phyloP scores from a whole-genome alignment of 768 basidiomycete species.

The Inosperma sp. region DNA sequence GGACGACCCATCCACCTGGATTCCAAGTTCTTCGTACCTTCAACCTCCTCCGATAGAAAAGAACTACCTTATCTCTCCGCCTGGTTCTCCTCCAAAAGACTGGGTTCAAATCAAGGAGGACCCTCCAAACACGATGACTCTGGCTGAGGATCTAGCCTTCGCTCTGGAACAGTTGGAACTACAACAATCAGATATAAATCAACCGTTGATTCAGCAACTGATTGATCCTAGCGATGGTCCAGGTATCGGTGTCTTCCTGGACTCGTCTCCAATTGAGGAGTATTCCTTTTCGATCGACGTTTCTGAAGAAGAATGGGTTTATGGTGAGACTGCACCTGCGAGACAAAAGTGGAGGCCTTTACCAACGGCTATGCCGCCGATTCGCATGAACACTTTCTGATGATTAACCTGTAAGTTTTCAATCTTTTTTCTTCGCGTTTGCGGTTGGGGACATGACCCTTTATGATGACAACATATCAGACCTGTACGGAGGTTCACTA shows the following conservation, averaged over 20 bases:
- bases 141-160: conserved; percentile 82
- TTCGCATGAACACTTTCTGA: conserved; percentile 22
- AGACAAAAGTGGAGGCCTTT: conserved; percentile 46
- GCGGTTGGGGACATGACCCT: conserved; percentile 18
- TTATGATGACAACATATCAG: conserved; percentile 65
- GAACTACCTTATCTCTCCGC: conserved; percentile 97
- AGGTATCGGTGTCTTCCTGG: conserved; percentile 75
- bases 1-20: conserved; percentile 19
- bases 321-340: conserved; percentile 52
- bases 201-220: conserved; percentile 48
- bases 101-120: conserved; percentile 93
- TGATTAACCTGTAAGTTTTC: conserved; percentile 20
- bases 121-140: conserved; percentile 76
- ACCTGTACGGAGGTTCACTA: conserved; percentile 68
- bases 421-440: conserved; percentile 5
- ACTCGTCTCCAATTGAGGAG: conserved; percentile 35
- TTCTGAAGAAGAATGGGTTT: conserved; percentile 57
- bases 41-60: conserved; percentile 78
- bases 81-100: conserved; percentile 94
- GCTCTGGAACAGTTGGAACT: conserved; percentile 72
- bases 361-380: conserved; percentile 57
- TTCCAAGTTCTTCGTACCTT: conserved; percentile 53
- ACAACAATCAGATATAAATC: conserved; percentile 32
- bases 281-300: conserved; percentile 37
- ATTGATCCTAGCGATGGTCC: conserved; percentile 64